Base-by-base conservation (phyloP, 305 asterid genomes). In the Euphrasia arctica region DNA sequence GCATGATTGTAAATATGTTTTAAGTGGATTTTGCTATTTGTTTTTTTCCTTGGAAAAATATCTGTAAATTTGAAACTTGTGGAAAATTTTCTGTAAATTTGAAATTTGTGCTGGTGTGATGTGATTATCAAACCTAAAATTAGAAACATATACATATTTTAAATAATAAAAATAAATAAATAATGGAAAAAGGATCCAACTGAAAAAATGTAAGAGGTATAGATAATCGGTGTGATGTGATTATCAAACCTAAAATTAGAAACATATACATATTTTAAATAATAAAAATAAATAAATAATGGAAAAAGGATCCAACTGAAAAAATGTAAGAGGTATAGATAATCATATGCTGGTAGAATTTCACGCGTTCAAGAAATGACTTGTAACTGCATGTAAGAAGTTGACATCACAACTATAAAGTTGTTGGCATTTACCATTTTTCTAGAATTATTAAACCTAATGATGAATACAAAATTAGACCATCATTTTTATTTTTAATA, bases 161-260 rank as follows among this genome's bases (percentile, higher is more conserved):
- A 45, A 45, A 50, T 12, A 47, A 49, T n/a, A 0, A 13, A 50
- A 18, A 18, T 18, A 18, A 18, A 1, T 18, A 18, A 18, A 18
- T 18, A 18, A 18, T n/a, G n/a, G n/a, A n/a, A n/a, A n/a, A n/a
- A n/a, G n/a, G n/a, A n/a, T n/a, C n/a, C n/a, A n/a, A n/a, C n/a
- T n/a, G n/a, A n/a, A n/a, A n/a, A n/a, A n/a, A n/a, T n/a, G n/a
- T n/a, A n/a, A n/a, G n/a, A n/a, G n/a, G n/a, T n/a, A n/a, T n/a
- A n/a, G n/a, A n/a, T n/a, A n/a, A n/a, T n/a, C n/a, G 82, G 79
- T 68, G 69, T 13, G 71, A 59, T 57, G 84, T 75, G 57, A 68
- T 73, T 61, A 61, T 75, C 80, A 49, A 55, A 70, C 67, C 64
- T 59, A 66, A 62, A 48, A 31, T 25, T 56, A 4, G 9, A 57